A percentile compares a stretch with the other conserved stretches of the same genome.
phyloP scores from a whole-genome alignment of 2,329 filamentous ascomycete genomes.

The Rutstroemia sp. region DNA sequence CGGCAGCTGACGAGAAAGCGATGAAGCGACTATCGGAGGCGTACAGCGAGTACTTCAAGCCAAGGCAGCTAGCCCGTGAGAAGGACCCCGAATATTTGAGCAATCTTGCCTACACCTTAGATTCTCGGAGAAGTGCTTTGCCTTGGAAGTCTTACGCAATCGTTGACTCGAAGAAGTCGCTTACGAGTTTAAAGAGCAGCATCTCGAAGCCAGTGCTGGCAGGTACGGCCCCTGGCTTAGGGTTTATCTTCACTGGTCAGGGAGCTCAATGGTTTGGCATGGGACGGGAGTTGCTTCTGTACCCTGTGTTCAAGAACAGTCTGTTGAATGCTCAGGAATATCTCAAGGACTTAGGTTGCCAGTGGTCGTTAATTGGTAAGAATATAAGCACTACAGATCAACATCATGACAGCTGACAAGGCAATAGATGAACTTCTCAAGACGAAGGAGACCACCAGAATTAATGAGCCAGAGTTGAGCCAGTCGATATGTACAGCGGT shows the following conservation, averaged over 20 bases:
- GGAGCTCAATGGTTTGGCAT: constrained; percentile 19
- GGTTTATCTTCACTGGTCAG: constrained; percentile 18
- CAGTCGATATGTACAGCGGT: constrained; percentile 17
- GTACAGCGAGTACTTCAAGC: not conserved
- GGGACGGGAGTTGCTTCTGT: constrained; percentile 12
- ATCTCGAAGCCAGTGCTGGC: not conserved
- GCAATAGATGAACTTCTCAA: not conserved
- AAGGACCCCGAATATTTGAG: not conserved
- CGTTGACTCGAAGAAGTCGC: not conserved
- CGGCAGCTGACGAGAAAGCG: not conserved
- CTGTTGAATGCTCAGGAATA: constrained; percentile 19
- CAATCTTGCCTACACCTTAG: constrained; percentile 5
- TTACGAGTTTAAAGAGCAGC: not conserved
- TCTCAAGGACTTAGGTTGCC: constrained; percentile 32
- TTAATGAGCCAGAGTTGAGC: constrained; percentile 12
- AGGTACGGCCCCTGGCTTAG: not conserved
- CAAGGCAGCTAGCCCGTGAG: not conserved
- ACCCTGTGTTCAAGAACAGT: constrained; percentile 5
- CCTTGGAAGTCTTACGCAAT: constrained; percentile 3
- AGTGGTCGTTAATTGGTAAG: constrained; percentile 40
- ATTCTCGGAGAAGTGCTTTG: not conserved
- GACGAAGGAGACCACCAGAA: constrained; percentile 16
- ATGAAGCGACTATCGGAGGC: not conserved
- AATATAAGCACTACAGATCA: constrained; percentile 17
- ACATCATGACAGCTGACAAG: not conserved